Base-by-base conservation (phyloP, 2,329 filamentous ascomycete species). In the Calonectria hawksworthii region DNA sequence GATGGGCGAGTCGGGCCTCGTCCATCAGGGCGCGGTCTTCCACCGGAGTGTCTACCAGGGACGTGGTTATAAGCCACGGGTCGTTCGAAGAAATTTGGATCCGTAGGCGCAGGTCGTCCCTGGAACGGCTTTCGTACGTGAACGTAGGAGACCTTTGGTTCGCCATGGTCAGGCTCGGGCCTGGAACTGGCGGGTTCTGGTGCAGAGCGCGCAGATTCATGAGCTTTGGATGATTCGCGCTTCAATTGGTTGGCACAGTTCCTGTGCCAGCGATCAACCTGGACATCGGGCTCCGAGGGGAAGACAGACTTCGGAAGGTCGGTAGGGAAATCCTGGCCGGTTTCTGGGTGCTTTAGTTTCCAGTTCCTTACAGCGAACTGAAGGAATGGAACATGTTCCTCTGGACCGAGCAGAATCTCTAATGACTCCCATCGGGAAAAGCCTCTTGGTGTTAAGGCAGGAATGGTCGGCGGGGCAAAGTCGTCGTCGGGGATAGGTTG, bases 341-440 rank as follows among this genome's bases (percentile, higher is more conserved):
- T 95, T 54, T 92, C 91, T 0, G 94, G 94, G 80, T 98, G 92
- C 74, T 90, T 91, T 73, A 99, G 89, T 44, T 92, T 89, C 90
- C 96, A 98, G 76, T 94, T 89, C 75, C 90, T 90, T 4, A 98
- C 94, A 0, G 96, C 95, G 80, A 92, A 93, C 80, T 97, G 95
- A 30, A 99, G 85, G 80, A 96, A 96, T 0, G 92, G 92, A 0
- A 96, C 94, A 86, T 99, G 96, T 80, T 98, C 95, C 79, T 97
- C 94, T 0, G 97, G 97, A 2, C 93, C 94, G 2, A 99, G 90
- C 44, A 99, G 88, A 28, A 98, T 90, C 86, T 99, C 95, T 70
- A 99, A 94, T 0, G 95, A 95, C 87, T 98, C 94, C 96, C 96
- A 99, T 83, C 95, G 93, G 54, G 96, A 94, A 84, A 98, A 99